phyloP scores from a whole-genome alignment of 108 stramenopile genomes.

The Skeletonema costatum region DNA sequence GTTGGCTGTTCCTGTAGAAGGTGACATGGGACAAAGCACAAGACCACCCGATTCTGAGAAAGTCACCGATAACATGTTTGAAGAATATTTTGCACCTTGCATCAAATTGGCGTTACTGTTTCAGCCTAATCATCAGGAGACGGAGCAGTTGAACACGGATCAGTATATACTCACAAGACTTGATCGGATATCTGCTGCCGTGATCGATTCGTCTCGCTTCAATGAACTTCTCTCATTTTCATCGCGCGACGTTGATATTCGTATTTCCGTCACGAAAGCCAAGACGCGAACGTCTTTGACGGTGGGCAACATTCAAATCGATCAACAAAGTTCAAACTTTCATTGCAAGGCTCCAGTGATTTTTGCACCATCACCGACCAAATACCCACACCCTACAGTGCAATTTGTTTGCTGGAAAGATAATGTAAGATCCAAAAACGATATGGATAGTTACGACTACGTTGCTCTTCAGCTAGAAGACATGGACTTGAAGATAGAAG shows the following conservation, averaged over 20 bases:
- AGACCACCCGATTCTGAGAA: slow-evolving; percentile 74
- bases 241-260: slow-evolving; percentile 60
- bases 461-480: slow-evolving; percentile 72
- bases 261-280: slow-evolving; percentile 71
- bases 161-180: slow-evolving; percentile 71
- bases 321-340: slow-evolving; percentile 63
- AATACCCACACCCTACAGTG: slow-evolving; percentile 65
- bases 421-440: slow-evolving; percentile 70
- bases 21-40: slow-evolving; percentile 68
- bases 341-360: slow-evolving; percentile 72
- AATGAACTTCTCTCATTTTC: slow-evolving; percentile 69
- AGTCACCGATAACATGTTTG: slow-evolving; percentile 59
- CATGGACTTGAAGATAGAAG: slow-evolving; percentile 84
- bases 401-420: slow-evolving; percentile 81
- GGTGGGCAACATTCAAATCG: slow-evolving; percentile 77
- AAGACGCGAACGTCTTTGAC: slow-evolving; percentile 71
- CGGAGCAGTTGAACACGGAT: slow-evolving; percentile 30
- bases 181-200: slow-evolving; percentile 57
- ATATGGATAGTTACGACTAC: slow-evolving; percentile 75
- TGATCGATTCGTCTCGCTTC: slow-evolving; percentile 76
- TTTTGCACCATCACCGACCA: slow-evolving; percentile 71
- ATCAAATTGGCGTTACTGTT: slow-evolving; percentile 69
- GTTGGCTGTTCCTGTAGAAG: slow-evolving; percentile 65
- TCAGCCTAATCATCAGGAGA: slow-evolving; percentile 18
- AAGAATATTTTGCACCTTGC: slow-evolving; percentile 71